Evolutionary conservation across 371 early-diverging fungal genomes (phyloP), one percentile per base, ranked within the genome.

Genomic region (Sporodiniella umbellata): DNA sequence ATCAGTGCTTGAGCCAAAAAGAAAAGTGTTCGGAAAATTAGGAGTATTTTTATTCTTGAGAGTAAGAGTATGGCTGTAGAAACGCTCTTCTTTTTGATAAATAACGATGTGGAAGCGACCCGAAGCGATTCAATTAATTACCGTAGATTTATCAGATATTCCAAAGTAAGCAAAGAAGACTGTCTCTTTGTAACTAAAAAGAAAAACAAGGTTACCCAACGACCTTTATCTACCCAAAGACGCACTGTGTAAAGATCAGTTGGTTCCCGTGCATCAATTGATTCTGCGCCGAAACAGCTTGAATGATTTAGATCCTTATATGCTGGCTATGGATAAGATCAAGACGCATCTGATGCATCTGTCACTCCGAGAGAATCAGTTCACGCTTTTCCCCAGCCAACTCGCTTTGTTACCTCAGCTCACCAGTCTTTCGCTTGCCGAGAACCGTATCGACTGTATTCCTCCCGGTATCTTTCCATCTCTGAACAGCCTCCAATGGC

Each of bases 341-440:
- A 50, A 59, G 25, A 47, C 44, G 7, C 38, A 46, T 18, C 33
- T 73, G 18, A 56, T 51, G 2, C 70, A 77, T 28, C 47, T 82
- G 2, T 77, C 82, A 0, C 45, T 82, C 5, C 61, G 77, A 28
- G 70, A 70, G 31, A 82, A 82, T 23, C 51, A 55, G 7, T 33
- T 82, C n/a, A 42, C 45, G 2, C 47, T 64, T n/a, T 64, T 80
- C 21, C 89, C 89, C 7, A 53, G 60, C 4, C 79, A 83, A 38
- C 68, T 86, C n/a, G 58, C 77, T 10, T 46, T 62, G 4, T 67
- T 87, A 23, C 69, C 60, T 7, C 75, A 83, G 14, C 64, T 89
- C 18, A 80, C 73, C 11, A 81, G 82, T 62, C 60, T 89, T 4
- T 87, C 87, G 7, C 60, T 89, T 4, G 82, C 83, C 2, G 76